A percentile compares a stretch with the other conserved stretches of the same genome.
Conservation (phyloP, 257 asterid species). For the Solanum corneliomulleri region DNA sequence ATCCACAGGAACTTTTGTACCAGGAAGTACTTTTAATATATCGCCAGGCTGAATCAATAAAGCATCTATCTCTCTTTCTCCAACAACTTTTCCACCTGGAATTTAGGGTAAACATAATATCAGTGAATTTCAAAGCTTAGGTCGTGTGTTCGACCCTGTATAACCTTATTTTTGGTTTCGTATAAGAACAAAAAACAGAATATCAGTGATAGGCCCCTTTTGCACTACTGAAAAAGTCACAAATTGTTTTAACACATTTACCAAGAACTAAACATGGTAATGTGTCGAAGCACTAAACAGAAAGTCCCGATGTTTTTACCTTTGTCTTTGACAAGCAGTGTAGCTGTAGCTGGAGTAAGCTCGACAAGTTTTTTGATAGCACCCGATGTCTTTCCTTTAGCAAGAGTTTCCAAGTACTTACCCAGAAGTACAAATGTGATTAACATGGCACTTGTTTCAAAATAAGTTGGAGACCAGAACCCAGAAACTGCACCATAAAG, state of each 20-base stretch:
- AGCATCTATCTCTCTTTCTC: slow-evolving; percentile 90
- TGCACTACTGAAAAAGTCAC: neutral
- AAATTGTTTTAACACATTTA: neutral
- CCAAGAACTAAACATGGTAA: neutral
- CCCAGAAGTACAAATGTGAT: slow-evolving; percentile 93
- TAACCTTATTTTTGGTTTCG: no score
- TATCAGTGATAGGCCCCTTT: neutral
- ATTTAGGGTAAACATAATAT: neutral
- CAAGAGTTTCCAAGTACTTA: slow-evolving; percentile 85
- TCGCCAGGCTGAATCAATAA: slow-evolving; percentile 93
- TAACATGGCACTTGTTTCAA: slow-evolving; percentile 97
- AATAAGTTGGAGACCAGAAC: slow-evolving; percentile 85
- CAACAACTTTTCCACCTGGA: slow-evolving; percentile 74
- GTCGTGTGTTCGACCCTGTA: no score
- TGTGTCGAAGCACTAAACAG: neutral
- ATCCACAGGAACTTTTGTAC: slow-evolving; percentile 89
- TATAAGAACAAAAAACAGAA: neutral
- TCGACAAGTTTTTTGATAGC: slow-evolving; percentile 95
- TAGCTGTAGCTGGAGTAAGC: slow-evolving; percentile 90
- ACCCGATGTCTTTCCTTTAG: slow-evolving; percentile 96
- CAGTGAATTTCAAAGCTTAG: neutral
- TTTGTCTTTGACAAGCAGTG: slow-evolving; percentile 56
- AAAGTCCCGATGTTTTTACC: slow-evolving; percentile 23
- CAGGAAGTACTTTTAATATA: slow-evolving; percentile 80
- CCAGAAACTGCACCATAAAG: slow-evolving; percentile 90